These are phyloP conservation scores for Perkinsus marinus DNA, from an alignment of 169 alveolate genomes.

Conservation along the genomic window DNA sequence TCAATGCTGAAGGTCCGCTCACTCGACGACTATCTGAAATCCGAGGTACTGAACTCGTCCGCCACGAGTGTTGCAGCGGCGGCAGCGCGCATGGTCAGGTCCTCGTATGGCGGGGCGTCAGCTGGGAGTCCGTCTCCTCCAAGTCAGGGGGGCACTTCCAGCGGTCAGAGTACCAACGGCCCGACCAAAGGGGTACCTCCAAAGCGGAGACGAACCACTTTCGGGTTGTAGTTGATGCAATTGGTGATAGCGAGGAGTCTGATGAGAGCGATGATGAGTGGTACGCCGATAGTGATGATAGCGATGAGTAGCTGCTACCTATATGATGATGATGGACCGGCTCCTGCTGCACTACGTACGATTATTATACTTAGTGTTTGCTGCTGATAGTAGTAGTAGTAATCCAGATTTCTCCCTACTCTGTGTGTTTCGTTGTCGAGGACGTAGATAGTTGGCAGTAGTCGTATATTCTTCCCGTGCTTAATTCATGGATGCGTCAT, in stretches of 20 bases:
- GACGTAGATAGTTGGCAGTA: background rate
- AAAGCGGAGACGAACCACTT: background rate
- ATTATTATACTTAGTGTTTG: background rate
- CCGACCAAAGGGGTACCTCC: background rate
- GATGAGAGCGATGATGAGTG: background rate
- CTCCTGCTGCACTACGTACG: background rate
- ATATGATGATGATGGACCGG: background rate
- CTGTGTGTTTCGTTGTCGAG: background rate
- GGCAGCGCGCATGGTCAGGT: background rate
- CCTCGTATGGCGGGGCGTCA: background rate
- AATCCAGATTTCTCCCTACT: background rate
- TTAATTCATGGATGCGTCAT: background rate
- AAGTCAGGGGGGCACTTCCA: background rate
- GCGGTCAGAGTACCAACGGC: background rate
- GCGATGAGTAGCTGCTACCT: background rate
- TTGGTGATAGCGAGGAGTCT: background rate
- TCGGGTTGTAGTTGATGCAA: background rate
- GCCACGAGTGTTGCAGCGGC: background rate
- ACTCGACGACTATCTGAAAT: background rate
- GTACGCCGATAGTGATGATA: background rate
- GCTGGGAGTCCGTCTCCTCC: background rate
- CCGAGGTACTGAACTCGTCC: background rate
- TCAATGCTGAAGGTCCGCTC: background rate
- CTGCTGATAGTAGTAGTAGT: background rate
- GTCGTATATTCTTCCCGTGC: background rate